These are phyloP conservation scores for Metschnikowia sp. DNA, from an alignment of 805 yeast species.

Conservation along the genomic window DNA sequence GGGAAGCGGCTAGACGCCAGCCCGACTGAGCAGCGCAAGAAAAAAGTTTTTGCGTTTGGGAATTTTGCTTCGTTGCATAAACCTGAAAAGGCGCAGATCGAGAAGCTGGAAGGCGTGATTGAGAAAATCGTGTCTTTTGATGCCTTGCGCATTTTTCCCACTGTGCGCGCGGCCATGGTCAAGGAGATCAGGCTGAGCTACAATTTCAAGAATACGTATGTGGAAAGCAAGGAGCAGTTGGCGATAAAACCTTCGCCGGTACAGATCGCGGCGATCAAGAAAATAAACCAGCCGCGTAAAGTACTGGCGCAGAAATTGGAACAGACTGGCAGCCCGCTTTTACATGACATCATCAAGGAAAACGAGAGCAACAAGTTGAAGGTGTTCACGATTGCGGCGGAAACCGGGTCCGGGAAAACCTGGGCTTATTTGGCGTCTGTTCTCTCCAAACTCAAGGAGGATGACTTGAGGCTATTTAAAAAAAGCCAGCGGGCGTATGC, in stretches of 20 bases:
- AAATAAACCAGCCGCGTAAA: slow-evolving; percentile 43
- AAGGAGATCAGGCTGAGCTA: slow-evolving; percentile 46
- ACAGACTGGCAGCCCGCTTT: slow-evolving; percentile 27
- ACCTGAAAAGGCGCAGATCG: slow-evolving; percentile 16
- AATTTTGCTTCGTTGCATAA: slow-evolving; percentile 22
- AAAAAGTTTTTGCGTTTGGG: slow-evolving; percentile 20
- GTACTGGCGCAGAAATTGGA: slow-evolving; percentile 24
- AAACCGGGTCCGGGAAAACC: slow-evolving; percentile 96
- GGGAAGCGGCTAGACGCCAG: slow-evolving; percentile 17
- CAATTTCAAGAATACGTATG: slow-evolving; percentile 31
- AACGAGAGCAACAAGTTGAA: slow-evolving; percentile 40
- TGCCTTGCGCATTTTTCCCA: slow-evolving; percentile 64
- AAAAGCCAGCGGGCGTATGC: slow-evolving; percentile 19
- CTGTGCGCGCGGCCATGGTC: slow-evolving; percentile 58
- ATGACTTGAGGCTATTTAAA: slow-evolving; percentile 35
- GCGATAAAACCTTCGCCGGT: slow-evolving; percentile 68
- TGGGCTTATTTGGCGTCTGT: slow-evolving; percentile 85
- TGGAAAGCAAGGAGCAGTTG: slow-evolving; percentile 29
- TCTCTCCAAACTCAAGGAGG: slow-evolving; percentile 62
- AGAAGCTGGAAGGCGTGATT: slow-evolving; percentile 21
- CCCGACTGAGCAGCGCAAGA: slow-evolving; percentile 15
- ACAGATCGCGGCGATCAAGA: slow-evolving; percentile 71
- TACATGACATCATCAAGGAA: slow-evolving; percentile 24
- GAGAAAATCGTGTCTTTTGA: slow-evolving; percentile 59
- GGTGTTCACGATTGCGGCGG: slow-evolving; percentile 84